Base-by-base conservation (phyloP, 495 filamentous ascomycete species). In the Daldinia vernicosa region DNA sequence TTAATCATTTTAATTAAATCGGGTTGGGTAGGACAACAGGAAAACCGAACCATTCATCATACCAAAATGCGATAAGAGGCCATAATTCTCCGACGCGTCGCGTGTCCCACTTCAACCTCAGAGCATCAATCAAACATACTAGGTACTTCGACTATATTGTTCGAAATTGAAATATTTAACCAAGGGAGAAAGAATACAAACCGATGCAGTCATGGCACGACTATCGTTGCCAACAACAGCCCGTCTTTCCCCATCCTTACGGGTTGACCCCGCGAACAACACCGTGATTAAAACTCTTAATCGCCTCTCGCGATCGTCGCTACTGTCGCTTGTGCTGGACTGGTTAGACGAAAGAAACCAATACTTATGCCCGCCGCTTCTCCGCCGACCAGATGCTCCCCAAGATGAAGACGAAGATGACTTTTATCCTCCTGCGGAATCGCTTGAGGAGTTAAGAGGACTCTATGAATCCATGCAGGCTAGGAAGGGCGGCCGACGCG, bases 341-440 rank as follows among this genome's bases (percentile, higher is more conserved):
- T 97, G 93, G 93, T 86, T 95, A 0, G 85, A 89, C 32, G 85
- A 90, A 26, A 79, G 81, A 58, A 89, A 90, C 56, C 79, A 86
- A 22, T 74, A 84, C 4, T 79, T 84, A n/a, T 89, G 88, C 28
- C 71, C 76, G 0, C 89, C 90, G 0, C 84, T 85, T 62, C 79
- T 91, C 0, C 75, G 74, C 30, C 64, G 62, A 15, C 75, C 78
- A 19, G 82, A 83, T 11, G 81, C 81, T 14, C 79, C 82, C 27
- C 80, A 84, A 0, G 79, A 84, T 9, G 81, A 84, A 4, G 82
- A 83, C 26, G 80, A 80, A 24, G 76, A 80, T 63, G 84, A 88
- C 39, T 82, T 88, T 24, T 91, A 92, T 77, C 86, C 88, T 2
- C 84, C 89, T 1, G 89, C 87, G 0, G 77, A 83, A 19, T 89